Evolutionary conservation across 331 rosid species (phyloP), one percentile per base, ranked within the genome.

Genomic region (Rhamnella rubrinervis): DNA sequence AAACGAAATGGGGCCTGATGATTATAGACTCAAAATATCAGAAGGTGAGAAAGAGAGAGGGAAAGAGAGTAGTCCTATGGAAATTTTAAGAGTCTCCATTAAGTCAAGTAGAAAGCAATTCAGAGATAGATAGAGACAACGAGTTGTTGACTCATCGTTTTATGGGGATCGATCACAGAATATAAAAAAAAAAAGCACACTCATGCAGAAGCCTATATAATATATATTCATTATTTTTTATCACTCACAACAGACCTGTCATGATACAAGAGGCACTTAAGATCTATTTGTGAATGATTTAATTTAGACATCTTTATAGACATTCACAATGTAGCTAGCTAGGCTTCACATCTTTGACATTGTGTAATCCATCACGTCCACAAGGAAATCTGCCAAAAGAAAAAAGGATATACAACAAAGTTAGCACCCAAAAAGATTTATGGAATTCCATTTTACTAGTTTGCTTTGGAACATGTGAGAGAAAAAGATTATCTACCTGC

Each of bases 351-450:
- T 70, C 77, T 85, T 89, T 6, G 92, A 86, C 56, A 93, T 41
- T 17, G 86, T 55, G 71, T 87, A 81, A 71, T 88, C 98, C 97
- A 93, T 85, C 0, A 86, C 89, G 63, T 87, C 88, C 76, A 74
- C 97, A 0, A 93, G 81, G 81, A 85, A 93, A 74, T 93, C 98
- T 93, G 91, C 83, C 78, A 7, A 60, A 63, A 82, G 61, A 65
- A 59, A 39, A 67, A 21, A 63, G 0, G 6, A 31, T 31, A 31
- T 1, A 44, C 20, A 56, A 55, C 41, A 61, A 59, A 55, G 16
- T 77, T 57, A 52, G 68, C 13, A n/a, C 61, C 12, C 16, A 55
- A 21, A 60, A 72, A 67, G 12, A 57, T 66, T 2, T 4, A 47
- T 6, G 19, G 44, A 52, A 38, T 40, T 15, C 5, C 52, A 49